Base-by-base conservation (phyloP, 805 yeast species). In the Saccharomycopsis guyanensis region DNA sequence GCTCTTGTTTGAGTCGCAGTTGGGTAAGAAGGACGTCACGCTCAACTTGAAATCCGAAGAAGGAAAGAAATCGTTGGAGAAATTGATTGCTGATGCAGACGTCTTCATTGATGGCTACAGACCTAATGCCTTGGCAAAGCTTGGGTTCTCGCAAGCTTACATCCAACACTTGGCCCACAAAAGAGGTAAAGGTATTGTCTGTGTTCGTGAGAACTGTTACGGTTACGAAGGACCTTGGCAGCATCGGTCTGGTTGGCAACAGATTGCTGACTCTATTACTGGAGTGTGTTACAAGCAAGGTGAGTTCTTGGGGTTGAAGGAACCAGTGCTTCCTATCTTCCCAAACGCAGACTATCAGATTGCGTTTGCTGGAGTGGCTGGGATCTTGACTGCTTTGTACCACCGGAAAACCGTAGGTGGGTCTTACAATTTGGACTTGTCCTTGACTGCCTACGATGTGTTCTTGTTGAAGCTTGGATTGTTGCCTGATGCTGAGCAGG, bases 161-260 rank as follows among this genome's bases (percentile, higher is more conserved):
- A 51, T 63, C 20, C 56, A 59, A 27, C 54, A 55, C 31, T 41
- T 60, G 12, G 66, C 59, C 5, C 54, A 55, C 35, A 45, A 51
- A 24, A 52, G 67, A 37, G 60, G 60, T 12, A 62, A 59, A 43
- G 67, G 67, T 3, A 58, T 59, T 38, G 59, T 63, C 13, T 59
- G 60, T 45, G 66, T 59, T 5, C 53, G 63, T 15, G 67, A 63
- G 47, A 60, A 63, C 52, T 59, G 64, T 49, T 59, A 55, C 42
- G 67, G 67, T 3, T 62, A 57, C 41, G 49, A 51, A 31, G 67
- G 66, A 16, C 61, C 57, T 24, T 63, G 63, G 59, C 15, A 56
- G 7, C 55, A 52, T n/a, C 48, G 67, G 15, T 53, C 67, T 8
- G 68, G 67, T 7, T 63, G 67, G 68, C 68, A 63, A 51, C 67